A percentile compares a stretch with the other conserved stretches of the same genome.
phyloP scores from a whole-genome alignment of 108 stramenopile species.

The Cyclotella baltica region DNA sequence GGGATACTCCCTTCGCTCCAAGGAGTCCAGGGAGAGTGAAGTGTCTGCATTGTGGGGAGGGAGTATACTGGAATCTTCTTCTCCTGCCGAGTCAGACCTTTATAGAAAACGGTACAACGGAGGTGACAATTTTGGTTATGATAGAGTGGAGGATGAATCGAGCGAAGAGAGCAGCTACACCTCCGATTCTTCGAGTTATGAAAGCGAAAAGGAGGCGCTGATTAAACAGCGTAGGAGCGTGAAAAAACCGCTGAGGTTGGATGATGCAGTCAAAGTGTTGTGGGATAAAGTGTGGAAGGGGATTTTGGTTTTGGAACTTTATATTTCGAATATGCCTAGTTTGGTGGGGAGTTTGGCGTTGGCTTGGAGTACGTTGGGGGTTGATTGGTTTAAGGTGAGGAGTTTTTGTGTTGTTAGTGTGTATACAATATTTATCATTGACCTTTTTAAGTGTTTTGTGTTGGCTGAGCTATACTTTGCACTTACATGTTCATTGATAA shows the following conservation, averaged over 20 bases:
- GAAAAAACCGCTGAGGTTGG: conserved; percentile 30
- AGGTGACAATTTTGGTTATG: neutral
- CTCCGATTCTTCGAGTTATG: neutral
- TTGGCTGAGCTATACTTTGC: too few species aligned
- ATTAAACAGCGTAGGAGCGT: too few species aligned
- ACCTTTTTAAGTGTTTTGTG: too few species aligned
- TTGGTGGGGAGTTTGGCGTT: conserved; percentile 79
- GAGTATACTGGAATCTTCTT: neutral
- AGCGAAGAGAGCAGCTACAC: neutral
- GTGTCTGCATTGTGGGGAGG: neutral
- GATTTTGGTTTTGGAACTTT: conserved; percentile 51
- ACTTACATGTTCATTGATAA: too few species aligned
- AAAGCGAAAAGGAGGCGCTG: neutral
- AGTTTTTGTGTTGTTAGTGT: too few species aligned
- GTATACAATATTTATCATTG: neutral
- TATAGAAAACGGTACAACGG: too few species aligned
- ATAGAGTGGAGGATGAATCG: neutral
- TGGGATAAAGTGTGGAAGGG: conserved; percentile 30
- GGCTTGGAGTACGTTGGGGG: conserved; percentile 70
- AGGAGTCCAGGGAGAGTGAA: neutral
- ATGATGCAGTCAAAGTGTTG: conserved; percentile 35
- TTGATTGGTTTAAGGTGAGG: conserved; percentile 86
- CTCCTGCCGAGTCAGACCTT: too few species aligned
- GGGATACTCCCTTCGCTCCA: neutral
- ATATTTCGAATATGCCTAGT: conserved; percentile 78